These are phyloP conservation scores for Speleostelium caveatum DNA, from an alignment of 78 protist genomes.

Conservation along the genomic window DNA sequence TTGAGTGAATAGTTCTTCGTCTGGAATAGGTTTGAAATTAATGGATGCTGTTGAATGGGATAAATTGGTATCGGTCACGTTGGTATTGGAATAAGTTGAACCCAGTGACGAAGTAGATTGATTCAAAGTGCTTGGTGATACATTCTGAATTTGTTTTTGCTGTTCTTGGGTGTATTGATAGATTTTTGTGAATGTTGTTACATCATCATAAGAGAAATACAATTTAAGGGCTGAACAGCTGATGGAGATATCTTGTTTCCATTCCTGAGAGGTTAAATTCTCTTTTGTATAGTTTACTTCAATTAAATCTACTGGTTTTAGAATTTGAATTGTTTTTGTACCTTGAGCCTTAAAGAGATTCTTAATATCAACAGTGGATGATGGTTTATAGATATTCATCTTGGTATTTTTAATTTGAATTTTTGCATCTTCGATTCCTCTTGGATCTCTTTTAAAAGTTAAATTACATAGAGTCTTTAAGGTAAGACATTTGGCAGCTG, in stretches of 20 bases:
- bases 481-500: conserved; percentile 41
- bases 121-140: not conserved
- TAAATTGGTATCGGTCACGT: not conserved
- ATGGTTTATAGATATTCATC: conserved; percentile 51
- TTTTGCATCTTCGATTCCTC: conserved; percentile 54
- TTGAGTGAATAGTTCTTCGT: conserved; percentile 4
- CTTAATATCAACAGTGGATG: not conserved
- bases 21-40: not conserved
- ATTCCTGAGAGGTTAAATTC: conserved; percentile 31
- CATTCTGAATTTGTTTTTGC: conserved; percentile 24
- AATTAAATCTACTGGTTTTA: conserved; percentile 56
- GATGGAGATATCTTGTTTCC: conserved; percentile 42
- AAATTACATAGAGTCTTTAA: conserved; percentile 16
- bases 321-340: conserved; percentile 61
- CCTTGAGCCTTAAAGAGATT: conserved; percentile 18
- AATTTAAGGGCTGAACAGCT: conserved; percentile 15
- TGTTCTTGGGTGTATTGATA: not conserved
- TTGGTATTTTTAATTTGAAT: conserved; percentile 30
- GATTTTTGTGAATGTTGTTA: conserved; percentile 36
- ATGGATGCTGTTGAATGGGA: not conserved
- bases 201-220: conserved; percentile 63
- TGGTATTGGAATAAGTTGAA: not conserved
- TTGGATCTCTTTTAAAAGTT: conserved; percentile 50
- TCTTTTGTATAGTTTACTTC: conserved; percentile 20
- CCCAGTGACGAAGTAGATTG: conserved; percentile 4